phyloP scores from a whole-genome alignment of 1,284 basidiomycete genomes.

The Sanghuangporus sanghuang region DNA sequence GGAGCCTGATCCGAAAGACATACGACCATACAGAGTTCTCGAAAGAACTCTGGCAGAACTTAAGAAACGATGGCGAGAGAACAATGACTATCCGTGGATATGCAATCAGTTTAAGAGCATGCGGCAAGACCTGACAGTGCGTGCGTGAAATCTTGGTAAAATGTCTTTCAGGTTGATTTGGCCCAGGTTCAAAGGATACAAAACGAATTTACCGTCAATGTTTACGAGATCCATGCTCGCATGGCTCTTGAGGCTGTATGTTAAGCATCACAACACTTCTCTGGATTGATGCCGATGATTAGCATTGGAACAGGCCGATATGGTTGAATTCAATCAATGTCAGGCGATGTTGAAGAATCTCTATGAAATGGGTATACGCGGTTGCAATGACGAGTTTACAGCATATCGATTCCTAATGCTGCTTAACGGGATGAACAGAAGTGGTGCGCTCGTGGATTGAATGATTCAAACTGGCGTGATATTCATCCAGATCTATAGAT shows the following conservation, averaged over 20 bases:
- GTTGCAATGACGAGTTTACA: conserved; percentile 91
- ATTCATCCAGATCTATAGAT: conserved; percentile 49
- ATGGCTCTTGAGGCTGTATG: conserved; percentile 92
- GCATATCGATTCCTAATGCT: conserved; percentile 98
- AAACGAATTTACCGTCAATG: conserved; percentile 96
- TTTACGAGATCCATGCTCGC: conserved; percentile 97
- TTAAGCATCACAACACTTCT: conserved; percentile 11
- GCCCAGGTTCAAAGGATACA: conserved; percentile 98
- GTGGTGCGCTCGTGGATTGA: conserved; percentile 53
- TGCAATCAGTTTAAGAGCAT: conserved; percentile 98
- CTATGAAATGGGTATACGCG: conserved; percentile 89
- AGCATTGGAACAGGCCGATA: conserved; percentile 66
- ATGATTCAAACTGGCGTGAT: background rate
- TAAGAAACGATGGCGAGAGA: conserved; percentile 85
- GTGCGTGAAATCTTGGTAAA: conserved; percentile 29
- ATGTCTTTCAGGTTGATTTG: conserved; percentile 18
- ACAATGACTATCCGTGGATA: conserved; percentile 87
- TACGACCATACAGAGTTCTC: conserved; percentile 84
- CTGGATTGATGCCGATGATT: background rate
- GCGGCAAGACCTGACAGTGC: conserved; percentile 93
- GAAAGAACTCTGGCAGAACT: conserved; percentile 84
- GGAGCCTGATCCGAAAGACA: conserved; percentile 94
- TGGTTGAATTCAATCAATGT: conserved; percentile 99
- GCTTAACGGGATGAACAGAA: conserved; percentile 88
- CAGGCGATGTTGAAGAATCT: conserved; percentile 87